These are phyloP conservation scores for Lactarius deliciosus DNA, from an alignment of 768 basidiomycete species.

Conservation along the genomic window DNA sequence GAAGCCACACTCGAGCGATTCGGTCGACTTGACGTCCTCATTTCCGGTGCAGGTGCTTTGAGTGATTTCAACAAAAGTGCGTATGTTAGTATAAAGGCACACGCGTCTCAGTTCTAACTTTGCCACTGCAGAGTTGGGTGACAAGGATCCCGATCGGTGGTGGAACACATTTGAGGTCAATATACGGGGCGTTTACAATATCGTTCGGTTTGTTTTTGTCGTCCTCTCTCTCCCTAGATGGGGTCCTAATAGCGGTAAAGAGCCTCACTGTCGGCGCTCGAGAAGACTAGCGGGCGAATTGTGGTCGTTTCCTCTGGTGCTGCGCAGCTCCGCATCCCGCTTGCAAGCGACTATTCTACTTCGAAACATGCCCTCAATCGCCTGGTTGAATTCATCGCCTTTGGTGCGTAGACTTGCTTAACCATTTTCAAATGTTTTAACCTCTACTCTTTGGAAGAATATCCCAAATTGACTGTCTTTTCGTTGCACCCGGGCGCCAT, in stretches of 20 bases:
- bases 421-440: background rate
- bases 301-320: too few relatives aligned
- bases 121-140: slow-evolving; percentile 13
- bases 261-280: background rate
- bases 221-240: background rate
- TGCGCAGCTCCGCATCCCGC: too few relatives aligned
- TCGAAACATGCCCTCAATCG: too few relatives aligned
- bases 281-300: background rate
- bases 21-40: too few relatives aligned
- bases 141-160: background rate
- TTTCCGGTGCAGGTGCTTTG: too few relatives aligned
- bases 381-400: too few relatives aligned
- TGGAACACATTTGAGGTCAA: slow-evolving; percentile 11
- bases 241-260: background rate
- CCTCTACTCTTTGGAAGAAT: background rate
- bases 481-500: too few relatives aligned
- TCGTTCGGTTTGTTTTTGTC: slow-evolving; percentile 18
- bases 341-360: too few relatives aligned
- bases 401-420: too few relatives aligned
- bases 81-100: slow-evolving; percentile 18
- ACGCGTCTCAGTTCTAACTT: slow-evolving; percentile 32
- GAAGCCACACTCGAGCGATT: too few relatives aligned
- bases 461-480: background rate
- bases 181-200: background rate
- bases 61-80: too few relatives aligned